These are phyloP conservation scores for Hypoxylon fuscum DNA, from an alignment of 495 filamentous ascomycete genomes.

Conservation along the genomic window DNA sequence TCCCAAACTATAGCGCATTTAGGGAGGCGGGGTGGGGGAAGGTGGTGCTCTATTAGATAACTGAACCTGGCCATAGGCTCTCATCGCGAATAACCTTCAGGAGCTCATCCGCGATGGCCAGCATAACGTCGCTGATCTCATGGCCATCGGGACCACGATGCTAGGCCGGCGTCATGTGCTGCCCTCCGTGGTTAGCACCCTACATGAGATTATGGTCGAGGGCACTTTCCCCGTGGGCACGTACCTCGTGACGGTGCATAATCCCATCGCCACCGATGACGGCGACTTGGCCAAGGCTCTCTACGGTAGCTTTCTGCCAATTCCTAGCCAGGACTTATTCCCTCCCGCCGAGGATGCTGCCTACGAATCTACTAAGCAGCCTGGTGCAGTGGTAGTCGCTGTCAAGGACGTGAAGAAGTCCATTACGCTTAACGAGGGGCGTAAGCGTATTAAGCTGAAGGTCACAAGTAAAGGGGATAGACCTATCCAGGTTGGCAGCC, in stretches of 20 bases:
- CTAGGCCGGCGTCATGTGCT: conserved; percentile 94
- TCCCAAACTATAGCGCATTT: conserved; percentile 7
- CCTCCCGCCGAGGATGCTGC: conserved; percentile 65
- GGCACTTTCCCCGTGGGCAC: conserved; percentile 92
- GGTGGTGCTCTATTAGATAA: no score
- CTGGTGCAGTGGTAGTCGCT: conserved; percentile 81
- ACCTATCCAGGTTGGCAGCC: conserved; percentile 92
- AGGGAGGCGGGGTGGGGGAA: no score
- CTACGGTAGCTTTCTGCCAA: conserved; percentile 91
- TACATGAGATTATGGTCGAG: conserved; percentile 89
- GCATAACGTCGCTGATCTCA: conserved; percentile 90
- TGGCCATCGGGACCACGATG: conserved; percentile 89
- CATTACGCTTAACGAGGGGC: conserved; percentile 78
- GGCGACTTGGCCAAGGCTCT: conserved; percentile 86
- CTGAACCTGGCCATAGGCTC: conserved; percentile 63
- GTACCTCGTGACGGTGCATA: conserved; percentile 93
- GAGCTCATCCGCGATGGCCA: conserved; percentile 98
- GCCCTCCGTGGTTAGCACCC: conserved; percentile 77
- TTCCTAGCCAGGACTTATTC: conserved; percentile 74
- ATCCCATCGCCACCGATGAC: conserved; percentile 87
- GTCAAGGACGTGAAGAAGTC: conserved; percentile 72
- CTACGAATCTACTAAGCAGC: conserved; percentile 71
- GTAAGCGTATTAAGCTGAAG: conserved; percentile 74
- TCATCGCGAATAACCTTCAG: conserved; percentile 90
- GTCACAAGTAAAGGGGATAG: conserved; percentile 90